These are phyloP conservation scores for Amanita fuliginea DNA, from an alignment of 768 basidiomycete genomes.

Conservation along the genomic window DNA sequence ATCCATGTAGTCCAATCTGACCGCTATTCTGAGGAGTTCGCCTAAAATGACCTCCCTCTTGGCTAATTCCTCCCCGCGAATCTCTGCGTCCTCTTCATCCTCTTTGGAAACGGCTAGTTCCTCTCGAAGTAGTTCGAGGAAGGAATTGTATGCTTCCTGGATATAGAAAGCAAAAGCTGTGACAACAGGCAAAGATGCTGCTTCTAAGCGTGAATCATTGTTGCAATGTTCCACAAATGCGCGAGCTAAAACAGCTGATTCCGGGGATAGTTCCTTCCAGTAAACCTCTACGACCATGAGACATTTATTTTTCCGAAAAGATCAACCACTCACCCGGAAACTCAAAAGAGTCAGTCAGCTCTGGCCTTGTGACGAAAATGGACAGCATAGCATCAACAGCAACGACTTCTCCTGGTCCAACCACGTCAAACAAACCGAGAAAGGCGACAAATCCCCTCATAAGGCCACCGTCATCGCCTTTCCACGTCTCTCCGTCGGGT, in stretches of 20 bases:
- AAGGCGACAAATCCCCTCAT: slow-evolving; percentile 36
- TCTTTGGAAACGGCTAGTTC: slow-evolving; percentile 24
- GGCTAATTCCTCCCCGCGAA: slow-evolving; percentile 45
- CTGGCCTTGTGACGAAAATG: slow-evolving; percentile 62
- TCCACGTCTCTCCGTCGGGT: slow-evolving; percentile 21
- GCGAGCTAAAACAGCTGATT: slow-evolving; percentile 74
- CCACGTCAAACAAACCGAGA: slow-evolving; percentile 44
- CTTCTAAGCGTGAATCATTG: slow-evolving; percentile 58
- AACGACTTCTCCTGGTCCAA: slow-evolving; percentile 56
- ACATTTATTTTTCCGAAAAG: not conserved
- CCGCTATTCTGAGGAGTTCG: slow-evolving; percentile 72
- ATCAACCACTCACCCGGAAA: slow-evolving; percentile 50
- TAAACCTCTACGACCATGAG: slow-evolving; percentile 41
- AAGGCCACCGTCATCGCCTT: slow-evolving; percentile 34
- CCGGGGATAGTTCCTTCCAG: slow-evolving; percentile 69
- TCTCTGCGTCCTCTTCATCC: slow-evolving; percentile 34
- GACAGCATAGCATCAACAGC: slow-evolving; percentile 77
- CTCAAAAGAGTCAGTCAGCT: slow-evolving; percentile 58
- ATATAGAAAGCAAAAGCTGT: slow-evolving; percentile 82
- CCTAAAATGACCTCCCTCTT: slow-evolving; percentile 66
- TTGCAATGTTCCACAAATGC: slow-evolving; percentile 73
- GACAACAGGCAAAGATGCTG: slow-evolving; percentile 71
- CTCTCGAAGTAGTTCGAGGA: slow-evolving; percentile 29
- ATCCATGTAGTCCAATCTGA: slow-evolving; percentile 85
- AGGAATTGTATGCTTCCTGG: slow-evolving; percentile 65